phyloP scores from a whole-genome alignment of 768 basidiomycete species.

The Podaxis sp. region DNA sequence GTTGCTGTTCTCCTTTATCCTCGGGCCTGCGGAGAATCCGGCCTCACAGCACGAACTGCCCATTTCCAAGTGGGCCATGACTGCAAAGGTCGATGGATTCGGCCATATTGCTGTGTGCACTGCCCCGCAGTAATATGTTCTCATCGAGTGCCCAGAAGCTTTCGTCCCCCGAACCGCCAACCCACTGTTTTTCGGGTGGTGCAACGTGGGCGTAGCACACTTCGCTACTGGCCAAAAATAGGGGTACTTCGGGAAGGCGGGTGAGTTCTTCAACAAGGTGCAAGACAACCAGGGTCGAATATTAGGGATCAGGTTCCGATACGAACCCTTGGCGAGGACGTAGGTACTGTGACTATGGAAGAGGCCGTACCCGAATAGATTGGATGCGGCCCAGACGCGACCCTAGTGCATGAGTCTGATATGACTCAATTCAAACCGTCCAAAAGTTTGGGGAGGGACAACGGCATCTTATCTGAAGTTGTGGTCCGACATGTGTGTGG shows the following conservation, averaged over 20 bases:
- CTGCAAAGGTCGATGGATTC: background rate
- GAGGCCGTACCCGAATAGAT: background rate
- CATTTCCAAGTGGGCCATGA: background rate
- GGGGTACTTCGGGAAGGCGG: background rate
- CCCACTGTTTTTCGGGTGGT: background rate
- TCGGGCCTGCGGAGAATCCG: slow-evolving; percentile 3
- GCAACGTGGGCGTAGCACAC: background rate
- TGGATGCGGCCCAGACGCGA: background rate
- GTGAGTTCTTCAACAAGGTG: background rate
- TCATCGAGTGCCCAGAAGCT: background rate
- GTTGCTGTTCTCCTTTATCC: background rate
- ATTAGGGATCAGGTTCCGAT: background rate
- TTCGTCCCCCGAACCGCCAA: background rate
- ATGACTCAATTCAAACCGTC: background rate
- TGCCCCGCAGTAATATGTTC: background rate
- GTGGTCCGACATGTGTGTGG: background rate
- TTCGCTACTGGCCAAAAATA: background rate
- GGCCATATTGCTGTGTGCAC: background rate
- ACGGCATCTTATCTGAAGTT: slow-evolving; percentile 5
- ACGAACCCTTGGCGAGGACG: background rate
- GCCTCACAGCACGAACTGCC: background rate
- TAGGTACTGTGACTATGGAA: background rate
- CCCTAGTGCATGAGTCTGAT: slow-evolving; percentile 8
- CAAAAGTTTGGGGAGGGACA: slow-evolving; percentile 6
- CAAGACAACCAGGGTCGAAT: slow-evolving; percentile 2